Base-by-base conservation (phyloP, 345 rosid species). In the Populus davidiana region DNA sequence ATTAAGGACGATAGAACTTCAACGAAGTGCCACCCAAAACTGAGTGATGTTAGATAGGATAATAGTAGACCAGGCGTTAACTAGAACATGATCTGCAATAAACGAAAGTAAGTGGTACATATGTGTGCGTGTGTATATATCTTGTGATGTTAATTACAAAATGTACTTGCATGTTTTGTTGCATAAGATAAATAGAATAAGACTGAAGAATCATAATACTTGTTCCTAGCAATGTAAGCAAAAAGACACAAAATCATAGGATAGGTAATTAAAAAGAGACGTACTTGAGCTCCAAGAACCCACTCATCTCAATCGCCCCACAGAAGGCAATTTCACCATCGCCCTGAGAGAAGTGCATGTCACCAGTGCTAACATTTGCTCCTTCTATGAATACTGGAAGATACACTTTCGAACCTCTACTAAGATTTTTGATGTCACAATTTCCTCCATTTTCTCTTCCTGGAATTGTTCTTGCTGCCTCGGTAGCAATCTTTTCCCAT, bases 401-500 rank as follows among this genome's bases (percentile, higher is more conserved):
- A 65, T 93, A 95, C 74, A 91, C 78, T 77, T 89, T 95, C 6
- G 96, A 91, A 54, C 99, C 98, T 86, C 94, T 86, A 44, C 97
- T 93, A 43, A 93, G 88, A 77, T 95, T 93, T 70, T 93, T 95
- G 13, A 93, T 95, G 82, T 93, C 98, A 77, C 99, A 95, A 78
- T 95, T 93, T 79, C 99, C 98, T 71, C 98, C 99, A 14, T 95
- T 95, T 79, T 95, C 99, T 84, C 98, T 86, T 81, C 99, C 96
- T 13, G 97, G 97, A 14, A 88, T 86, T 73, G 98, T 95, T 75
- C 97, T 89, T 6, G 99, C 96, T 43, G 99, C 97, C 69, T 92
- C 94, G 5, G 36, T 80, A 0, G 91, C 91, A 56, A 92, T 88
- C 81, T 78, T 93, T 82, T 93, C 92, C 99, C 99, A 93, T 75